These are phyloP conservation scores for Fusarium luffae DNA, from an alignment of 2,329 filamentous ascomycete genomes.

Conservation along the genomic window DNA sequence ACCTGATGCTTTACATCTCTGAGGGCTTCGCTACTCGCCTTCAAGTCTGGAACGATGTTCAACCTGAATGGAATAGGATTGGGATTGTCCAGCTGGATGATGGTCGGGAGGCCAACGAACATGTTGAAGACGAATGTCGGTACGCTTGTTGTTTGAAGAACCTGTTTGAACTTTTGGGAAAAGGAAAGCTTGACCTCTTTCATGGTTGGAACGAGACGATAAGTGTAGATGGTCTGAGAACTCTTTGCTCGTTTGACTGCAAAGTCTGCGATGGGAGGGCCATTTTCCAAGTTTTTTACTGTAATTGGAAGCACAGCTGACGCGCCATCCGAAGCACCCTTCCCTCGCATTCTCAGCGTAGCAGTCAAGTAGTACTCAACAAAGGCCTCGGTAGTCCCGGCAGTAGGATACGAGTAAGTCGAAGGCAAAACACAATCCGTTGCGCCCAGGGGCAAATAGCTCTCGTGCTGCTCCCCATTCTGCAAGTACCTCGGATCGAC, in stretches of 20 bases:
- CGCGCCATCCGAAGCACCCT: background rate
- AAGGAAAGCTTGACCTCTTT: slow-evolving; percentile 47
- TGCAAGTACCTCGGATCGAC: slow-evolving; percentile 7
- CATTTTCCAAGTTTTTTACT: slow-evolving; percentile 15
- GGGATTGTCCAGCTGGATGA: slow-evolving; percentile 48
- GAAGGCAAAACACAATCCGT: slow-evolving; percentile 12
- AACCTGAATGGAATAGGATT: slow-evolving; percentile 44
- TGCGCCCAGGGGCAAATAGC: slow-evolving; percentile 1
- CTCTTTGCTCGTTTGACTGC: background rate
- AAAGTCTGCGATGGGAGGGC: slow-evolving; percentile 37
- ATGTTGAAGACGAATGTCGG: slow-evolving; percentile 47
- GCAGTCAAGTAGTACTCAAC: slow-evolving; percentile 53
- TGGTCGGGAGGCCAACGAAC: slow-evolving; percentile 42
- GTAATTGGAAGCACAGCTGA: slow-evolving; percentile 42
- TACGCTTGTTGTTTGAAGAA: slow-evolving; percentile 52
- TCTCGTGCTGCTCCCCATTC: background rate
- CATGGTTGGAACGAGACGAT: slow-evolving; percentile 50
- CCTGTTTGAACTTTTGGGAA: slow-evolving; percentile 50
- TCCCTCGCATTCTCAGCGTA: slow-evolving; percentile 24
- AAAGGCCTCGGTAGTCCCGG: slow-evolving; percentile 9
- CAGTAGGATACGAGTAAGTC: background rate
- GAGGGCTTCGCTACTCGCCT: slow-evolving; percentile 36
- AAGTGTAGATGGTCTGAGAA: slow-evolving; percentile 25
- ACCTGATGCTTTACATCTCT: slow-evolving; percentile 28
- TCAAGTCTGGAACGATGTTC: slow-evolving; percentile 24